Percentiles rank a stretch among this genome's conserved stretches.
Evolutionary conservation across 768 basidiomycete species (phyloP).

Genomic region (Podaxis sp.): DNA sequence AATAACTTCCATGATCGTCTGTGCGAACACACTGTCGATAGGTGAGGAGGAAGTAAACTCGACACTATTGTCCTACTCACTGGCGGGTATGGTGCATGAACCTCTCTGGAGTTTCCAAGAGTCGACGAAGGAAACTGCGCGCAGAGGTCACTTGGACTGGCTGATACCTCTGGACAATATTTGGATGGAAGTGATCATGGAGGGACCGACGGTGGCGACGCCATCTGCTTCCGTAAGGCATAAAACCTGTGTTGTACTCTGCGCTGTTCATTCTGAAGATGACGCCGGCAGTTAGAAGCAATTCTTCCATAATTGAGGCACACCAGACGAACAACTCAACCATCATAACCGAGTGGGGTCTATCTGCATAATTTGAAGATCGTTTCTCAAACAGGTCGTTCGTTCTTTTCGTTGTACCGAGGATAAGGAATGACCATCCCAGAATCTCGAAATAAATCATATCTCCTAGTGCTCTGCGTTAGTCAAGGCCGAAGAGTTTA

Average conservation of each 20-base stretch:
- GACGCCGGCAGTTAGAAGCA: not conserved
- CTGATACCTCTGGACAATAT: constrained; percentile 21
- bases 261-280: not conserved
- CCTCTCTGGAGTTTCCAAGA: constrained; percentile 22
- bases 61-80: constrained; percentile 17
- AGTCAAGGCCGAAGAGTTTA: not conserved
- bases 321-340: not conserved
- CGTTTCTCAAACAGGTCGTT: constrained; percentile 17
- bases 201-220: constrained; percentile 24
- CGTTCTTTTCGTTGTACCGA: constrained; percentile 10
- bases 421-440: constrained; percentile 12
- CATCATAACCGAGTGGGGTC: constrained; percentile 10
- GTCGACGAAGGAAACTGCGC: constrained; percentile 18
- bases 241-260: constrained; percentile 13
- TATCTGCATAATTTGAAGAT: constrained; percentile 17
- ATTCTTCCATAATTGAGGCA: not conserved
- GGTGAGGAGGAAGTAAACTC: not conserved
- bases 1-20: constrained; percentile 8
- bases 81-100: constrained; percentile 25
- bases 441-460: constrained; percentile 17
- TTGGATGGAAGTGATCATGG: constrained; percentile 25
- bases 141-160: constrained; percentile 23
- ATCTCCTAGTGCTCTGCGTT: constrained; percentile 11
- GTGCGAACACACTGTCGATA: constrained; percentile 5
- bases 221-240: constrained; percentile 27